Conservation (phyloP, 257 asterid genomes). For the Eustoma russellianum region DNA sequence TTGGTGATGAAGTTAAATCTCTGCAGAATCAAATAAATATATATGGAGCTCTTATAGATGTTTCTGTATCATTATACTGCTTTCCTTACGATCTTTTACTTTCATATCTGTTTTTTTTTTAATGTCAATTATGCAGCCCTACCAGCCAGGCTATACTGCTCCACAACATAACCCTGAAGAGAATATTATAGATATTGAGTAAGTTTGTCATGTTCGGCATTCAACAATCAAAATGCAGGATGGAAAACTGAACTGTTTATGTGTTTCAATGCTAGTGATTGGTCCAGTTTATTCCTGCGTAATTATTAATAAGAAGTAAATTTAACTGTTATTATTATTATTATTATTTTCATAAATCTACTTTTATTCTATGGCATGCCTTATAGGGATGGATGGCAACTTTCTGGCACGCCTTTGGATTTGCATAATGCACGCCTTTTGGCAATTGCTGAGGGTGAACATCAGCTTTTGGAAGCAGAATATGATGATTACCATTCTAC, state of each 20-base stretch:
- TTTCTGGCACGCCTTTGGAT: conserved; percentile 86
- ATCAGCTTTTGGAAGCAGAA: conserved; percentile 82
- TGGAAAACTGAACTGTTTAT: not conserved
- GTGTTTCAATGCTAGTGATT: no score
- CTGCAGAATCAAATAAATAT: no score
- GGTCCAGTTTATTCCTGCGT: no score
- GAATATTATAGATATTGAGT: conserved; percentile 89
- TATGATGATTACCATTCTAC: conserved; percentile 73
- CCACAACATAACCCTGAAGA: conserved; percentile 75
- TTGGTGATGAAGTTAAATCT: no score
- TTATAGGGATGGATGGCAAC: conserved; percentile 93
- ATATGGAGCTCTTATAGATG: no score
- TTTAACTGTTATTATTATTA: not conserved
- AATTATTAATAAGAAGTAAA: not conserved
- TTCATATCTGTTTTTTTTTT: not conserved
- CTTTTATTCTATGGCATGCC: conserved; percentile 7
- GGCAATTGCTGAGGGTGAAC: conserved; percentile 95
- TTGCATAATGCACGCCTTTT: conserved; percentile 85
- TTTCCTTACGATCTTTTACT: no score
- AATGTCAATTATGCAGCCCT: conserved; percentile 45
- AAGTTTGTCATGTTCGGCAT: conserved; percentile 4
- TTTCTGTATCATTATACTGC: no score
- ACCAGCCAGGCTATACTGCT: conserved; percentile 85
- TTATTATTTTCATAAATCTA: conserved; percentile 2
- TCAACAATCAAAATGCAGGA: not conserved